Evolutionary conservation across 768 basidiomycete genomes (phyloP).

Genomic region (Pleurotus salmoneostramineus): DNA sequence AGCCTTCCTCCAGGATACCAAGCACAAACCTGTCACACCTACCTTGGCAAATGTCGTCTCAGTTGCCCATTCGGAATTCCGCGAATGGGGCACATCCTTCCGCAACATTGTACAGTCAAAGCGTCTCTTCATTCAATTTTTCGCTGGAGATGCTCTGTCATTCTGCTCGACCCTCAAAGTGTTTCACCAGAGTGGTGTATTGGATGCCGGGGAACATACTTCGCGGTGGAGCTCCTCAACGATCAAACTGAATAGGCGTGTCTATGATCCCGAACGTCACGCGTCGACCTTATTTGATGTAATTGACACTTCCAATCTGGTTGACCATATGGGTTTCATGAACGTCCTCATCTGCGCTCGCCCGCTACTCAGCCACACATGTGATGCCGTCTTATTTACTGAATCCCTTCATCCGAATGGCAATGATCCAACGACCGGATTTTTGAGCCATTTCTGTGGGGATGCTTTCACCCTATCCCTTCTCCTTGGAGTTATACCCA

Average conservation of each 20-base stretch:
- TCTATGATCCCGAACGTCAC: conserved; percentile 13
- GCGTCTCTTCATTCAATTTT: conserved; percentile 19
- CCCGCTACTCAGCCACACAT: conserved; percentile 21
- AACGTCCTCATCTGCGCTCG: conserved; percentile 28
- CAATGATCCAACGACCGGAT: conserved; percentile 25
- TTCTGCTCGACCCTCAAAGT: conserved; percentile 20
- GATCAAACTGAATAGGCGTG: conserved; percentile 19
- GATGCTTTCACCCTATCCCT: conserved; percentile 29
- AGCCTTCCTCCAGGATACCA: conserved; percentile 12
- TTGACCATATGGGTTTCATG: conserved; percentile 33
- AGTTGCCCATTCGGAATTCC: conserved; percentile 18
- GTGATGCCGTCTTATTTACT: conserved; percentile 26
- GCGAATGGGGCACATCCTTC: conserved; percentile 26
- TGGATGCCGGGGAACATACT: conserved; percentile 13
- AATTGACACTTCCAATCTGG: conserved; percentile 37
- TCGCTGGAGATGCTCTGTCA: conserved; percentile 23
- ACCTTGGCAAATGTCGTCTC: conserved; percentile 14
- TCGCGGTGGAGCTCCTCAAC: conserved; percentile 18
- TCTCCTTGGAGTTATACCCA: conserved; percentile 30
- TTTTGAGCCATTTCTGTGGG: conserved; percentile 24
- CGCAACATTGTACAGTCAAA: conserved; percentile 9
- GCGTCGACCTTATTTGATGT: conserved; percentile 27
- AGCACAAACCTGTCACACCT: not conserved
- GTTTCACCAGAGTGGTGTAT: conserved; percentile 4
- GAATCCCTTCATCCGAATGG: conserved; percentile 22